A percentile compares a stretch with the other conserved stretches of the same genome.
phyloP scores from a whole-genome alignment of 2,329 filamentous ascomycete genomes.

The Diaporthe caulivora region DNA sequence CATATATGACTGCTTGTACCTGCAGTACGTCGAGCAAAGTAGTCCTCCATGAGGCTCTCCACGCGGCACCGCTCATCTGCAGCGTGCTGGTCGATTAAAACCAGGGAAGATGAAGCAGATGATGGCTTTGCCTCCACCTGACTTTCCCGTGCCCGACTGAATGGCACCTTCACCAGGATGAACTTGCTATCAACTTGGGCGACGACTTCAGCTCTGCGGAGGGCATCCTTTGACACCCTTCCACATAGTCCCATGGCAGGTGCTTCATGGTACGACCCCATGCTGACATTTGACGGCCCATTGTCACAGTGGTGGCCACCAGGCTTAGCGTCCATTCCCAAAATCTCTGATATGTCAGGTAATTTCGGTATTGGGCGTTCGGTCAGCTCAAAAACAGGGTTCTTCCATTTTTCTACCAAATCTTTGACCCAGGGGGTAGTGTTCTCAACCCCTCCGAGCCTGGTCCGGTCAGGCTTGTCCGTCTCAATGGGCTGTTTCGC shows the following conservation, averaged over 20 bases:
- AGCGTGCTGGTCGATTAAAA: constrained; percentile 93
- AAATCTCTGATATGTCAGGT: constrained; percentile 48
- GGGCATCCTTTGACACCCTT: constrained; percentile 71
- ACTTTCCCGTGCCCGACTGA: constrained; percentile 38
- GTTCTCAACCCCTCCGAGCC: not conserved
- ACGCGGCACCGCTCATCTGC: constrained; percentile 90
- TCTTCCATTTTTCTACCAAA: constrained; percentile 77
- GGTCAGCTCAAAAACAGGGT: constrained; percentile 76
- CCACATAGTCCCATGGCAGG: constrained; percentile 49
- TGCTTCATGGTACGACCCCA: constrained; percentile 37
- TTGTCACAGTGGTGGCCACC: constrained; percentile 33
- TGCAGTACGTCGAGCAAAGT: constrained; percentile 53
- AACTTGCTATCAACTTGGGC: constrained; percentile 93
- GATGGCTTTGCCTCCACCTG: constrained; percentile 32
- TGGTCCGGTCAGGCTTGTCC: constrained; percentile 50
- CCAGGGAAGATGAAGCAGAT: constrained; percentile 57
- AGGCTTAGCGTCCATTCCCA: constrained; percentile 43
- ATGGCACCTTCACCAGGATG: constrained; percentile 74
- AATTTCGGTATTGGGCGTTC: constrained; percentile 60
- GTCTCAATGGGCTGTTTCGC: constrained; percentile 41
- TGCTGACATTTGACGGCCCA: constrained; percentile 5
- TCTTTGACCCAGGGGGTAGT: constrained; percentile 67
- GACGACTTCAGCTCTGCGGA: constrained; percentile 75
- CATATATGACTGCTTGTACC: constrained; percentile 9
- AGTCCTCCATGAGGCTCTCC: constrained; percentile 74